phyloP scores from a whole-genome alignment of 139 green algal genomes.

The Auxenochlorella pyrenoidosa region DNA sequence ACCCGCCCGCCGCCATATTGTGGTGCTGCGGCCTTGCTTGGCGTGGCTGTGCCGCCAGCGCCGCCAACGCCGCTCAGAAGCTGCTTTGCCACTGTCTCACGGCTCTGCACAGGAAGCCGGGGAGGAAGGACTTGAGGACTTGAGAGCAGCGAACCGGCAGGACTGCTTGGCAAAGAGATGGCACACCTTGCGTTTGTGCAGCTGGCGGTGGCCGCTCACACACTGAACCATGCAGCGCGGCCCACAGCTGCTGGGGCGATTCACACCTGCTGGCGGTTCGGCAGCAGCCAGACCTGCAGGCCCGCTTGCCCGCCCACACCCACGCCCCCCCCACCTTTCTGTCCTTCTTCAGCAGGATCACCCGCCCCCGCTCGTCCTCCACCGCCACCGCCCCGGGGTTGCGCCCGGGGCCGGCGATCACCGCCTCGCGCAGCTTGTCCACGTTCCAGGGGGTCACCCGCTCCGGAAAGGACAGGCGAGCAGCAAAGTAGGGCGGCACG shows the following conservation, averaged over 20 bases:
- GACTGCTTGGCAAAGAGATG: no score
- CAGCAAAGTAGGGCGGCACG: slow-evolving; percentile 97
- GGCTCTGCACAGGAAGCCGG: slow-evolving; percentile 46
- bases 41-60: not conserved
- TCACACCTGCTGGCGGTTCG: no score
- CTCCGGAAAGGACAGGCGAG: slow-evolving; percentile 93
- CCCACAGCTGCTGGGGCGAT: not conserved
- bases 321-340: not conserved
- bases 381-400: slow-evolving; percentile 93
- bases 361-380: slow-evolving; percentile 85
- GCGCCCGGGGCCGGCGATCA: slow-evolving; percentile 79
- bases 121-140: not conserved
- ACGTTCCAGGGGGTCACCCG: slow-evolving; percentile 94
- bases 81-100: slow-evolving; percentile 83
- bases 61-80: slow-evolving; percentile 61
- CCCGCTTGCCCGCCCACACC: not conserved
- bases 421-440: slow-evolving; percentile 77
- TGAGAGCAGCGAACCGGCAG: not conserved
- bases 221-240: no score
- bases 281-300: not conserved
- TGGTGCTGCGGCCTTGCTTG: not conserved
- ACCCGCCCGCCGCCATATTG: slow-evolving; percentile 28
- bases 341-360: slow-evolving; percentile 71
- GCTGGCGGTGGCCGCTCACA: no score
- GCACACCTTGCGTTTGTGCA: no score